Evolutionary conservation across 2,329 filamentous ascomycete species (phyloP).

Genomic region (Capronia americana): DNA sequence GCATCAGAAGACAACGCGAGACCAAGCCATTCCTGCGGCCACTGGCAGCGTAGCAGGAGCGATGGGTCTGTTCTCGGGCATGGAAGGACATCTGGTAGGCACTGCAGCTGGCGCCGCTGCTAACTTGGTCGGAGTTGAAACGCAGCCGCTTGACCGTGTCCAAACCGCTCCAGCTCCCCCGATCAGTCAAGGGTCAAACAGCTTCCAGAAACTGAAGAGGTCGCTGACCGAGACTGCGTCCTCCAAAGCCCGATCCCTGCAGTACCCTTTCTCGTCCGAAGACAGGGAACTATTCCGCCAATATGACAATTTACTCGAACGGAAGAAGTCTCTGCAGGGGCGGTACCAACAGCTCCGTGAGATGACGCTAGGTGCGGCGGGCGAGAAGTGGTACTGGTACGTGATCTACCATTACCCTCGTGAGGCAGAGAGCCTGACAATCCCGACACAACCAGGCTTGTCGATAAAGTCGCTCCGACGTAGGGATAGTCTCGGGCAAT

Average conservation of each 20-base stretch:
- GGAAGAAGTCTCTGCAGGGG: constrained; percentile 12
- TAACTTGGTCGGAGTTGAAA: constrained; percentile 8
- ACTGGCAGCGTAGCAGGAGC: constrained; percentile 14
- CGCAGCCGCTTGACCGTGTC: constrained; percentile 9
- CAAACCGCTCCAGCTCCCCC: constrained; percentile 8
- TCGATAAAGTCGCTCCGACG: constrained; percentile 18
- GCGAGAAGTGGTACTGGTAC: constrained; percentile 24
- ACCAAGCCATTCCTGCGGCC: constrained; percentile 11
- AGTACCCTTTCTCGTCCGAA: constrained; percentile 12
- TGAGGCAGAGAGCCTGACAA: constrained; percentile 9
- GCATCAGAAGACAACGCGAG: constrained; percentile 17
- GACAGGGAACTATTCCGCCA: constrained; percentile 11
- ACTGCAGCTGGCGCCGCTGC: constrained; percentile 6
- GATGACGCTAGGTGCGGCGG: constrained; percentile 14
- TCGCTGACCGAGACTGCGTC: constrained; percentile 13
- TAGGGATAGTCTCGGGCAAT: constrained; percentile 14
- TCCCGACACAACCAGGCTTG: constrained; percentile 2
- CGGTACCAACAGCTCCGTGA: constrained; percentile 12
- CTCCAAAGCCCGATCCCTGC: constrained; percentile 10
- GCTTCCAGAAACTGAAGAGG: constrained; percentile 11
- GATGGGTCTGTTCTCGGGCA: constrained; percentile 8
- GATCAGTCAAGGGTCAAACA: not conserved
- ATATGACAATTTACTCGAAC: constrained; percentile 12
- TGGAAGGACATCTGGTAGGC: constrained; percentile 17
- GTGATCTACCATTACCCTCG: constrained; percentile 19